A percentile compares a stretch with the other conserved stretches of the same genome.
Conservation (phyloP, 495 filamentous ascomycete genomes). For the Articulospora tetracladia region DNA sequence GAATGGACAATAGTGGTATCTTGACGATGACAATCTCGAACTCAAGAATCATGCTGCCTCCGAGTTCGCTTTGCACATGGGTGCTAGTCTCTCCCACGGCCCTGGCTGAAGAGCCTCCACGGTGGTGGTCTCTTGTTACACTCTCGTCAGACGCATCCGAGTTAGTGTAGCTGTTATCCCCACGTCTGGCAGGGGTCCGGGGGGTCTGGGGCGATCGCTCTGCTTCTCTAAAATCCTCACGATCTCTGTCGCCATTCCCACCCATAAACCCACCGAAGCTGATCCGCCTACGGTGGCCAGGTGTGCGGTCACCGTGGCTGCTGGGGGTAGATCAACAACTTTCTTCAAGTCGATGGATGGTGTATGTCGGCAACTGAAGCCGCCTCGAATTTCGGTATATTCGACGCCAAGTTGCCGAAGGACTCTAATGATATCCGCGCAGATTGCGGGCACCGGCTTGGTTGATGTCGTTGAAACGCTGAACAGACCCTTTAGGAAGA, state of each 20-base stretch:
- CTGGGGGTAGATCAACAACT: constrained; percentile 53
- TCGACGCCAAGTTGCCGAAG: constrained; percentile 84
- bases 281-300: constrained; percentile 70
- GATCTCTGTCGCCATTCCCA: constrained; percentile 45
- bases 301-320: constrained; percentile 44
- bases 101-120: constrained; percentile 35
- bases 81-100: constrained; percentile 78
- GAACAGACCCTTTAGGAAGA: constrained; percentile 96
- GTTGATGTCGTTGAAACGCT: constrained; percentile 96
- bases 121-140: constrained; percentile 38
- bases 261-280: constrained; percentile 72
- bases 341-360: constrained; percentile 87
- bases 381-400: constrained; percentile 86
- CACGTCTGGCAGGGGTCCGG: constrained; percentile 37
- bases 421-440: constrained; percentile 88
- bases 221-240: constrained; percentile 51
- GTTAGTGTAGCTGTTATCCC: constrained; percentile 71
- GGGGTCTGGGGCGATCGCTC: constrained; percentile 44
- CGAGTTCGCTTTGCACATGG: constrained; percentile 81
- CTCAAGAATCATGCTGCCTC: constrained; percentile 71
- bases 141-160: constrained; percentile 78
- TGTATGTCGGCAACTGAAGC: constrained; percentile 82
- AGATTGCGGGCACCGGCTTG: constrained; percentile 79
- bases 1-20: constrained; percentile 86
- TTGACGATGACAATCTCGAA: constrained; percentile 99